These are phyloP conservation scores for Platanus orientalis DNA, from an alignment of 164 flowering plant species.

Conservation along the genomic window DNA sequence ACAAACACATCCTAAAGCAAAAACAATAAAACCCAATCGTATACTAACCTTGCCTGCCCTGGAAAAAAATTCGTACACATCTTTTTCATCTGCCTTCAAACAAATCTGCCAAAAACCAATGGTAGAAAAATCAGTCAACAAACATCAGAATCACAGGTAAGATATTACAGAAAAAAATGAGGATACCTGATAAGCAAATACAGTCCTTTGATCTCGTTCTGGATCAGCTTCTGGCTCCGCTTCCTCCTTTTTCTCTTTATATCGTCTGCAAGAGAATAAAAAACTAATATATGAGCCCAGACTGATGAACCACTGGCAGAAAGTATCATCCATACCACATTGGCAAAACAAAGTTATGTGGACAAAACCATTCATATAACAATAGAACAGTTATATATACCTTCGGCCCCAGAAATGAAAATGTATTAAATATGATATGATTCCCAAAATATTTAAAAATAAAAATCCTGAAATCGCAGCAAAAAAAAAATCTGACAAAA, in stretches of 20 bases:
- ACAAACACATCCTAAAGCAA: too few relatives aligned
- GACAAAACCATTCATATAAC: not conserved
- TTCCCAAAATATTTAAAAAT: conserved; percentile 9
- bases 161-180: not conserved
- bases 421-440: not conserved
- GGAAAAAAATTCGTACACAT: conserved; percentile 90
- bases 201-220: conserved; percentile 95
- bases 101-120: conserved; percentile 44
- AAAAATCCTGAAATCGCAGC: conserved; percentile 21
- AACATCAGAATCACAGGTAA: not conserved
- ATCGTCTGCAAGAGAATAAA: conserved; percentile 48
- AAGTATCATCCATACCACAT: not conserved
- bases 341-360: not conserved
- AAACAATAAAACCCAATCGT: not conserved
- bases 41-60: conserved; percentile 88
- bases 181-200: conserved; percentile 91
- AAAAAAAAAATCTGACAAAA: conserved; percentile 24
- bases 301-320: not conserved
- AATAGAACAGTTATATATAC: not conserved
- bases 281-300: conserved; percentile 5
- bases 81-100: conserved; percentile 89
- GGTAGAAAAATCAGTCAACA: conserved; percentile 2
- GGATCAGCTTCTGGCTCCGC: conserved; percentile 89
- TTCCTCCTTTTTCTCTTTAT: conserved; percentile 86
- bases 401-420: not conserved